Base-by-base conservation (phyloP, 2,329 filamentous ascomycete species). In the Epichloe scottii region DNA sequence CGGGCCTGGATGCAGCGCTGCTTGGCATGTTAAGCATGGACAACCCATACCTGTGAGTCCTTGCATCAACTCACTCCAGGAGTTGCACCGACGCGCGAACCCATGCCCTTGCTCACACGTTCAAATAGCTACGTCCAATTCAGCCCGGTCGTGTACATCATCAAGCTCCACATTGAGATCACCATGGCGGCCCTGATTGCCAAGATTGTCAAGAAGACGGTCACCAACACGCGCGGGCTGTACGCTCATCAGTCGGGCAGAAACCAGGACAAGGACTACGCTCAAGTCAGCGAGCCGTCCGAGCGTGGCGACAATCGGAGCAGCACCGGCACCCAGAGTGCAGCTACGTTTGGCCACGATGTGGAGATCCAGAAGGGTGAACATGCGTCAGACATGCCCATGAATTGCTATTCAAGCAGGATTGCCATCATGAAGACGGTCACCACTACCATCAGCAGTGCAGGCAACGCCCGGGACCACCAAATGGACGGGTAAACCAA, bases 131-230 rank as follows among this genome's bases (percentile, higher is more conserved):
- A 61, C 53, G 69, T 74, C 35, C 73, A 75, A 56, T 75, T 77
- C 54, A n/a, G 71, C 75, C 74, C 74, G 0, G 64, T 76, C 3
- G 73, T 72, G 2, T 77, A 76, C 55, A 68, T 75, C 26, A 67
- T 76, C 49, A 77, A 77, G 53, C 67, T 77, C 15, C 70, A 77
- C 55, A 76, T 77, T 55, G 74, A 77, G 55, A 68, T 77, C 58
- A 68, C 68, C 19, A 76, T 77, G 73, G 73, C 74, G 30, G 69
- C 71, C 23, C 67, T 77, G 23, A 77, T 77, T 50, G 70, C 62
- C 30, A 69, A 68, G 48, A 61, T 72, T 2, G 63, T 53, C 46
- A 37, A 35, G n/a, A 49, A 41, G 10, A 23, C 46, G 2, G 47
- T 42, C 19, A 46, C 34, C 33, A 46, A 10, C 48, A 43, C 15